A percentile compares a stretch with the other conserved stretches of the same genome.
Conservation (phyloP, 2,329 filamentous ascomycete species). For the Phialemonium atrogriseum region DNA sequence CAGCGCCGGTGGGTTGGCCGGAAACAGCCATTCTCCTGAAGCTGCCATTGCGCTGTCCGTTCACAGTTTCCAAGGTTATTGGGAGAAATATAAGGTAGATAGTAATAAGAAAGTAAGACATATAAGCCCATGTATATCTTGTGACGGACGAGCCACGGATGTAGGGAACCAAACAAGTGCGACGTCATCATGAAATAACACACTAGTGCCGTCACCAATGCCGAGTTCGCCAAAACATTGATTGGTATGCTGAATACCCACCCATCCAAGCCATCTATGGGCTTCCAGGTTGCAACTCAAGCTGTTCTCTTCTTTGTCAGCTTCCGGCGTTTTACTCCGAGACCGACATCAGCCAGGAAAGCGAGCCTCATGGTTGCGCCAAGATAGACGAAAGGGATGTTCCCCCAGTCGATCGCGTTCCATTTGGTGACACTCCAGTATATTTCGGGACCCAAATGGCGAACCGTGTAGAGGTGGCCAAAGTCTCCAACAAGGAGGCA, state of each 20-base stretch:
- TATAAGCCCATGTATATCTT: no score
- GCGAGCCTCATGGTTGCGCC: slow-evolving; percentile 51
- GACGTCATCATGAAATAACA: no score
- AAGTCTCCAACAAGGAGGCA: slow-evolving; percentile 67
- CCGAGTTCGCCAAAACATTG: slow-evolving; percentile 8
- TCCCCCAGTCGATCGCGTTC: slow-evolving; percentile 63
- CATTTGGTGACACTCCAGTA: slow-evolving; percentile 55
- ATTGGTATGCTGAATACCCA: slow-evolving; percentile 25
- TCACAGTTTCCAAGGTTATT: no score
- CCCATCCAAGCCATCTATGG: slow-evolving; percentile 22
- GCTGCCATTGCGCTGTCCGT: no score
- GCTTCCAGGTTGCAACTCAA: no score
- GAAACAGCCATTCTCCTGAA: no score
- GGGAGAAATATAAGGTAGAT: no score
- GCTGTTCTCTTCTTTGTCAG: slow-evolving; percentile 8
- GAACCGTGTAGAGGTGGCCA: slow-evolving; percentile 63
- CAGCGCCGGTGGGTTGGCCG: no score
- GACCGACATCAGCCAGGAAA: slow-evolving; percentile 50
- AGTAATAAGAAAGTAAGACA: no score
- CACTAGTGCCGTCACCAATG: no score
- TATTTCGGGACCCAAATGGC: slow-evolving; percentile 47
- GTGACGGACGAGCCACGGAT: no score
- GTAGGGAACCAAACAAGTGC: no score
- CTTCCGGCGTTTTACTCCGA: slow-evolving; percentile 20
- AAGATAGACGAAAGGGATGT: slow-evolving; percentile 62